These are phyloP conservation scores for Hyaloscypha hepaticicola DNA, from an alignment of 495 filamentous ascomycete species.

Conservation along the genomic window DNA sequence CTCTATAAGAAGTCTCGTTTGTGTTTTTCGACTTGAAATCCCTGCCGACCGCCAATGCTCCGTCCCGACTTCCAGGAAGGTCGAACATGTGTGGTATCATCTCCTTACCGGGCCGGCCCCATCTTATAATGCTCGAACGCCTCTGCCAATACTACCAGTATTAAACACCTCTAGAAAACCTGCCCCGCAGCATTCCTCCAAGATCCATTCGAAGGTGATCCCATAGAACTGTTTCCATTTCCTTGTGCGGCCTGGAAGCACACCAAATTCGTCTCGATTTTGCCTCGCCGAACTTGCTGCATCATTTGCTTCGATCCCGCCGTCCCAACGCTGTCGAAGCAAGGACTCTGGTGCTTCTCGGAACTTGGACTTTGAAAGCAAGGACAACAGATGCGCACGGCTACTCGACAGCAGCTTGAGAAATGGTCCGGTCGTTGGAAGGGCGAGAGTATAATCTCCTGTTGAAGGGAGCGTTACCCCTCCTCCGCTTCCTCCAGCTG, in stretches of 20 bases:
- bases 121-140: constrained; percentile 55
- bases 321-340: constrained; percentile 79
- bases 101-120: neutral
- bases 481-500: constrained; percentile 49
- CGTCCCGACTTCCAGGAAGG: neutral
- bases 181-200: constrained; percentile 75
- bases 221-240: constrained; percentile 84
- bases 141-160: constrained; percentile 77
- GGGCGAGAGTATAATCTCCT: constrained; percentile 56
- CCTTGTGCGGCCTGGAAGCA: constrained; percentile 72
- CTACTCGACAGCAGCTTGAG: constrained; percentile 67
- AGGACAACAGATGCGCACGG: constrained; percentile 61
- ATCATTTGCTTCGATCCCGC: constrained; percentile 61
- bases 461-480: constrained; percentile 15
- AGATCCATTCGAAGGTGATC: constrained; percentile 72
- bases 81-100: constrained; percentile 1
- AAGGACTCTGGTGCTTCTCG: constrained; percentile 64
- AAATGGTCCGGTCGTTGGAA: constrained; percentile 73
- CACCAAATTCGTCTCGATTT: constrained; percentile 64
- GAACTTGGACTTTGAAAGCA: constrained; percentile 64
- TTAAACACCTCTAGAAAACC: constrained; percentile 84
- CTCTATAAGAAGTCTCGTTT: neutral
- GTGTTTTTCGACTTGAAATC: neutral
- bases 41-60: neutral
- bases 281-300: constrained; percentile 58